Base-by-base conservation (phyloP, 2,329 filamentous ascomycete species). In the Cordyceps cateniannulata region DNA sequence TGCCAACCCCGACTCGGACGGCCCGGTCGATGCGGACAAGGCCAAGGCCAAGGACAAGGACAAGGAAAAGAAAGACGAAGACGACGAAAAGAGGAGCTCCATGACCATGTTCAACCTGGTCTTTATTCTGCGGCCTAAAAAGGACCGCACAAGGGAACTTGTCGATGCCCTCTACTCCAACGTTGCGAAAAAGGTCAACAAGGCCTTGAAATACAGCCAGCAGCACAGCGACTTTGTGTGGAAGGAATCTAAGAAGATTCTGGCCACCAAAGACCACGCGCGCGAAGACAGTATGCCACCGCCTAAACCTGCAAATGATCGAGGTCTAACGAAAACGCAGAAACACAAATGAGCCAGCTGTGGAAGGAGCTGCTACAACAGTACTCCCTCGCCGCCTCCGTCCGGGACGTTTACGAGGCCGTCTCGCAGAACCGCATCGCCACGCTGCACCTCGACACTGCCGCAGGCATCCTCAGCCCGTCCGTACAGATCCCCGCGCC, bases 101-200 rank as follows among this genome's bases (percentile, higher is more conserved):
- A 93, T 98, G 90, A 92, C 88, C 64, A 98, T 98, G 93, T 99
- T 99, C 76, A 96, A 97, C 72, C 84, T 97, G 12, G 92, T 98
- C 25, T 98, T 98, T 72, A 90, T 96, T 55, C 78, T 97, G 65
- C 89, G 91, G 66, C 90, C 92, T 3, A 88, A 87, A 54, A 85
- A 87, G 57, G 80, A 93, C 61, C 90, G 96, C 69, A 86, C 89
- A 65, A 89, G 90, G 61, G 80, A 83, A 78, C 69, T 96, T 50
- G 84, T 88, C 48, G 90, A 96, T 65, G 87, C 77, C 5, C 74
- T 97, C 70, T 96, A 96, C 72, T 82, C 90, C 59, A 90, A 96
- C 71, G 88, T 98, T 44, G 88, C 93, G 65, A 95, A 93, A 73
- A 96, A 96, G 74, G 87, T 96, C 67, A 93, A 92, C 70, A 96